phyloP scores from a whole-genome alignment of 2,329 filamentous ascomycete species.

The Diplocarpon mali region DNA sequence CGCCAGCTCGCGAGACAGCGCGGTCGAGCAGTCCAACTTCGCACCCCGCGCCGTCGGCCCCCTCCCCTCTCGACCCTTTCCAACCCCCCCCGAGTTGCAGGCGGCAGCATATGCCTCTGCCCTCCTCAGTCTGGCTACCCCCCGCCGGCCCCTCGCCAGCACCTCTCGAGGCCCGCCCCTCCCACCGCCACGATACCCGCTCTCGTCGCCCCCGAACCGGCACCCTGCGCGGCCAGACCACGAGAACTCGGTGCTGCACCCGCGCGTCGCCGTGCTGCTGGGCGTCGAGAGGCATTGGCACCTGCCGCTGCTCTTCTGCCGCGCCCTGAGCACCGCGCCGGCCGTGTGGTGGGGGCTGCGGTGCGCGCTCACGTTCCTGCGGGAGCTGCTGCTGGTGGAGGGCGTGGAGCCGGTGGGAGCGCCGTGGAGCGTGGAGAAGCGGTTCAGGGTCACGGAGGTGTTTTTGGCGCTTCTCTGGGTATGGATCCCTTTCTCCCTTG shows the following conservation, averaged over 20 bases:
- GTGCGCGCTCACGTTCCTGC: conserved; percentile 56
- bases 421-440: conserved; percentile 35
- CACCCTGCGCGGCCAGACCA: conserved; percentile 20
- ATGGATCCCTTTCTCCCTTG: conserved; percentile 24
- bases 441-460: conserved; percentile 54
- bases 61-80: neutral
- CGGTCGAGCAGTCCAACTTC: neutral
- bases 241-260: conserved; percentile 46
- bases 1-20: neutral
- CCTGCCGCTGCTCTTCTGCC: conserved; percentile 58
- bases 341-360: conserved; percentile 62
- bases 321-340: conserved; percentile 60
- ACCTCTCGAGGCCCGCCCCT: conserved; percentile 1
- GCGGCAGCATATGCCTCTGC: conserved; percentile 28
- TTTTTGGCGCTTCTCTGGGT: conserved; percentile 66
- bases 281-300: conserved; percentile 66
- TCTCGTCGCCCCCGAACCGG: conserved; percentile 16
- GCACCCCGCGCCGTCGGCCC: neutral
- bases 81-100: conserved; percentile 17
- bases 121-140: conserved; percentile 25
- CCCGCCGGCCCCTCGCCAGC: conserved; percentile 9
- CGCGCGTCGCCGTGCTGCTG: conserved; percentile 66
- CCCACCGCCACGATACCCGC: conserved; percentile 4
- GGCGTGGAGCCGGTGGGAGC: conserved; percentile 28
- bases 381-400: conserved; percentile 45